Percentiles rank a stretch among this genome's conserved stretches.
These are phyloP conservation scores for Colletotrichum sp. DNA, from an alignment of 2,329 filamentous ascomycete genomes.

Conservation along the genomic window DNA sequence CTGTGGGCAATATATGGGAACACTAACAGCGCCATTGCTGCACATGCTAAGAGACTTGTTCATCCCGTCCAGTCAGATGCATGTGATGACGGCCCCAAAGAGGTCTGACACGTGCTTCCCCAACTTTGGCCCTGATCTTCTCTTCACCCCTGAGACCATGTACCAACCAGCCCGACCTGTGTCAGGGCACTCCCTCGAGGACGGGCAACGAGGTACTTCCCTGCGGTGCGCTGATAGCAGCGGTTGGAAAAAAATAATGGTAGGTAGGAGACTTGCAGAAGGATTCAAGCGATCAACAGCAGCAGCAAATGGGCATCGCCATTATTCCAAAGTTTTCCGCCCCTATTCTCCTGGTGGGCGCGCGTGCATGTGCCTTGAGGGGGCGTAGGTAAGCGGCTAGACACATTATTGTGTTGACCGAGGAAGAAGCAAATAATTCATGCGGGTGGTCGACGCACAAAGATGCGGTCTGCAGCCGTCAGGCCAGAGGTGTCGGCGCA, in stretches of 20 bases:
- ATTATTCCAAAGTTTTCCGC: not conserved
- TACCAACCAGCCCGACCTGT: not conserved
- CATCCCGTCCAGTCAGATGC: conserved; percentile 17
- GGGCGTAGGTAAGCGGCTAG: not conserved
- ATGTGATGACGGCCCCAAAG: conserved; percentile 19
- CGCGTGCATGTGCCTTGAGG: not conserved
- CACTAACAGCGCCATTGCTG: not conserved
- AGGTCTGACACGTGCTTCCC: conserved; percentile 23
- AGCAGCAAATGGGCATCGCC: not conserved
- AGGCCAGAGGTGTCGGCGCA: not conserved
- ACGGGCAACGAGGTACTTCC: not conserved
- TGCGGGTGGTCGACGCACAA: not conserved
- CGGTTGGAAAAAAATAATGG: not conserved
- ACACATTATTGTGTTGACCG: not conserved
- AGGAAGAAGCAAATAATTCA: not conserved
- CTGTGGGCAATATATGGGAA: too few species aligned
- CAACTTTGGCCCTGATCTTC: conserved; percentile 6
- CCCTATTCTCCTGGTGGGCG: not conserved
- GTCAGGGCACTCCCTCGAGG: not conserved
- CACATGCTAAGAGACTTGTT: not conserved
- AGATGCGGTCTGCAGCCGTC: conserved; percentile 2
- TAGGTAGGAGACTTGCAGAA: not conserved
- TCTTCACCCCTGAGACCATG: not conserved
- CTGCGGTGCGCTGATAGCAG: not conserved
- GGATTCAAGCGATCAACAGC: not conserved